These are phyloP conservation scores for Ogataea trehalophila DNA, from an alignment of 805 yeast genomes.

Conservation along the genomic window DNA sequence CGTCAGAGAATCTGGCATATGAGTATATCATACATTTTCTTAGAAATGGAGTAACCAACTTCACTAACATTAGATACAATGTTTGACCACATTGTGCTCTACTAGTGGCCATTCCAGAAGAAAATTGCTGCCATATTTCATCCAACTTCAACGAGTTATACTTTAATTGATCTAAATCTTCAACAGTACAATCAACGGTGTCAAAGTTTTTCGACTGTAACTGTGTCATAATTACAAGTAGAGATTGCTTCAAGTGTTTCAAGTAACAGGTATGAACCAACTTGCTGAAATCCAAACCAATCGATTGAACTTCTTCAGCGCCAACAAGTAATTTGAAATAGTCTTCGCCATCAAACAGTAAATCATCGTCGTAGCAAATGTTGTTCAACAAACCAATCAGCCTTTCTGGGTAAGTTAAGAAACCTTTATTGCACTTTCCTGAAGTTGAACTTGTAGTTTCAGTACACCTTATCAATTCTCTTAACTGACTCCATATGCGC, in stretches of 20 bases:
- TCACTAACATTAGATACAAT: slow-evolving; percentile 50
- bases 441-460: slow-evolving; percentile 18
- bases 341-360: slow-evolving; percentile 37
- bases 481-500: slow-evolving; percentile 38
- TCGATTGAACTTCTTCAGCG: slow-evolving; percentile 41
- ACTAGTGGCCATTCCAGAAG: slow-evolving; percentile 20
- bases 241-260: slow-evolving; percentile 48
- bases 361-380: slow-evolving; percentile 34
- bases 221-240: slow-evolving; percentile 22
- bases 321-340: slow-evolving; percentile 50
- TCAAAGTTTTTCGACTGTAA: slow-evolving; percentile 6
- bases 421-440: slow-evolving; percentile 10
- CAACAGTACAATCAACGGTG: slow-evolving; percentile 3
- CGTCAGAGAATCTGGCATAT: slow-evolving; percentile 47
- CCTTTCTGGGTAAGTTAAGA: slow-evolving; percentile 26
- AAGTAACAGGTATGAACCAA: slow-evolving; percentile 45
- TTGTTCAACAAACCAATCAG: slow-evolving; percentile 50
- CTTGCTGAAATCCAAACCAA: slow-evolving; percentile 42
- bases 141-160: slow-evolving; percentile 10
- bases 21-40: slow-evolving; percentile 57
- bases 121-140: slow-evolving; percentile 17
- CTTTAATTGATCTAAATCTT: slow-evolving; percentile 10
- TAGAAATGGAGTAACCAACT: slow-evolving; percentile 57
- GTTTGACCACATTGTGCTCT: slow-evolving; percentile 31
- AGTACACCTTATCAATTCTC: slow-evolving; percentile 27